A percentile compares a stretch with the other conserved stretches of the same genome.
These are phyloP conservation scores for Castanea crenata DNA, from an alignment of 306 rosid species.

Conservation along the genomic window DNA sequence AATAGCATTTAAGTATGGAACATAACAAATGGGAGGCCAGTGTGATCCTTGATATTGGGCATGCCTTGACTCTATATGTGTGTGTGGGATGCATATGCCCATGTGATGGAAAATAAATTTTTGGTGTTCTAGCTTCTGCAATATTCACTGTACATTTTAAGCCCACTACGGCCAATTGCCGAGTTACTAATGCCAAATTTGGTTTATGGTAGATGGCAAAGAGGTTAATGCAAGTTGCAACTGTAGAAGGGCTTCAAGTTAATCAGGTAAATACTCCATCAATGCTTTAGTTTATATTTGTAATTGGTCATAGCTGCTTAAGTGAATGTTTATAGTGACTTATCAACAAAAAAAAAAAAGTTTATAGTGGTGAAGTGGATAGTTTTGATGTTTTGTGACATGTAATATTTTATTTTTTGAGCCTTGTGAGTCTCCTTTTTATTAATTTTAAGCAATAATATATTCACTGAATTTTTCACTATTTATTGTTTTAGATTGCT, in stretches of 20 bases:
- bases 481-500: conserved; percentile 61
- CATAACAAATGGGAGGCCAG: not conserved
- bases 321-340: not conserved
- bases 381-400: not conserved
- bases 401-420: not conserved
- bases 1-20: not conserved
- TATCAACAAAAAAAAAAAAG: no score
- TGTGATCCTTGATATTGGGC: not conserved
- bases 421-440: not conserved
- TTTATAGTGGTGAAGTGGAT: not conserved
- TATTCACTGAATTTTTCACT: conserved; percentile 5
- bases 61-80: not conserved
- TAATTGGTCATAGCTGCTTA: conserved; percentile 14
- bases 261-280: conserved; percentile 58
- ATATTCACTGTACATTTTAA: not conserved
- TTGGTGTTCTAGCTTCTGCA: not conserved
- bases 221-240: conserved; percentile 78
- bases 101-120: not conserved
- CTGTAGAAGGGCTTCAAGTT: conserved; percentile 78
- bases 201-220: conserved; percentile 79
- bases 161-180: not conserved
- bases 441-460: not conserved
- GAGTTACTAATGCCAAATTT: conserved; percentile 17
- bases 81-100: not conserved
- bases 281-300: conserved; percentile 18